A percentile compares a stretch with the other conserved stretches of the same genome.
These are phyloP conservation scores for Ustanciosporium gigantosporum DNA, from an alignment of 1,284 basidiomycete genomes.

Conservation along the genomic window DNA sequence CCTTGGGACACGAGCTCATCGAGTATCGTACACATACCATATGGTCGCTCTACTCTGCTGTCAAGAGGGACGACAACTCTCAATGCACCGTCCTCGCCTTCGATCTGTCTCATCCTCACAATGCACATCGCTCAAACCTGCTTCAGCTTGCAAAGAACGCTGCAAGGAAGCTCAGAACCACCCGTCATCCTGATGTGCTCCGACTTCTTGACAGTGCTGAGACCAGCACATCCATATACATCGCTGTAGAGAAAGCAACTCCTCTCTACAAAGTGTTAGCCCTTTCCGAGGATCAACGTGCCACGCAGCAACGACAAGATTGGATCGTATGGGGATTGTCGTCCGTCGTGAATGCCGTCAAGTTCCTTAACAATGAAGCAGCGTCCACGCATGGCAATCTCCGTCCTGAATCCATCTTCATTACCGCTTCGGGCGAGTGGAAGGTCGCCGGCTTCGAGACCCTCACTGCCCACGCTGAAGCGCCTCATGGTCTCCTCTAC, in stretches of 20 bases:
- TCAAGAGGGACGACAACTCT: constrained; percentile 79
- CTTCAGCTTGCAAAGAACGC: constrained; percentile 83
- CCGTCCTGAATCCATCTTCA: constrained; percentile 77
- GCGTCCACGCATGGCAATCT: constrained; percentile 79
- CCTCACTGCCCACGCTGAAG: constrained; percentile 67
- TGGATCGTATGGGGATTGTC: constrained; percentile 94
- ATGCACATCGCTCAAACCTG: constrained; percentile 31
- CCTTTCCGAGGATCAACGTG: constrained; percentile 62
- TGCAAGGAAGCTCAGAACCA: constrained; percentile 83
- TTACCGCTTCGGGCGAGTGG: constrained; percentile 86
- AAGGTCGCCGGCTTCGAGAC: constrained; percentile 91
- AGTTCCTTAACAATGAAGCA: constrained; percentile 79
- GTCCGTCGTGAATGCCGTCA: constrained; percentile 82
- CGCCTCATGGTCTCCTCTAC: constrained; percentile 52
- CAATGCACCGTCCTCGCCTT: constrained; percentile 50
- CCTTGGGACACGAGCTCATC: constrained; percentile 75
- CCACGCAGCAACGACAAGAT: constrained; percentile 67
- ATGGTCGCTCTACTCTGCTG: constrained; percentile 84
- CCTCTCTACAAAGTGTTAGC: constrained; percentile 72
- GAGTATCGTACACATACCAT: constrained; percentile 72
- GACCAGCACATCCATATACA: constrained; percentile 81
- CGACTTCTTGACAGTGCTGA: constrained; percentile 86
- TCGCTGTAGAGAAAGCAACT: constrained; percentile 89
- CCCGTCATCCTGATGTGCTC: constrained; percentile 91
- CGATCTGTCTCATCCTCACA: constrained; percentile 43